These are phyloP conservation scores for Bacterosira constricta DNA, from an alignment of 108 stramenopile species.

Conservation along the genomic window DNA sequence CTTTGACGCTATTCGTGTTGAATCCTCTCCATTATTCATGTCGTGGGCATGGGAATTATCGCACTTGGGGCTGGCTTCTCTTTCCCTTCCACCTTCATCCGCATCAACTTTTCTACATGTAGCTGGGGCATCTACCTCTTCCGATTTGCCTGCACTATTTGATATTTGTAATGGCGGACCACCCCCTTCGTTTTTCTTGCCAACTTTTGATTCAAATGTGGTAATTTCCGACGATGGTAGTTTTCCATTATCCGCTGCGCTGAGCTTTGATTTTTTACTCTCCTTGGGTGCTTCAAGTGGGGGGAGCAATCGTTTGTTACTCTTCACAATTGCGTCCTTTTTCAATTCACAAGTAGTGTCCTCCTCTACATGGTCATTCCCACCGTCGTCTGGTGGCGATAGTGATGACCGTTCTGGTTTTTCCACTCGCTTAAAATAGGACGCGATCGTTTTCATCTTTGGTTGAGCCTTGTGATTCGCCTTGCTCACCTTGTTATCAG, in stretches of 20 bases:
- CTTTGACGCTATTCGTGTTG: not conserved
- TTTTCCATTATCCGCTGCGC: not conserved
- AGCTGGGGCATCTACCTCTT: not conserved
- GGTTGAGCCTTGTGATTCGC: not conserved
- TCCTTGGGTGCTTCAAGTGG: not conserved
- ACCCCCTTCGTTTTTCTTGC: not conserved
- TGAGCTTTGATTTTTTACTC: slow-evolving; percentile 3
- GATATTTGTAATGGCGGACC: not conserved
- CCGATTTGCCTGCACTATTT: not conserved
- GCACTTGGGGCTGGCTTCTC: not conserved
- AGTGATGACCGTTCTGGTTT: not conserved
- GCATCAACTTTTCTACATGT: not conserved
- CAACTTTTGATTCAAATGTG: slow-evolving; percentile 1
- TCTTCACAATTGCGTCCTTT: not conserved
- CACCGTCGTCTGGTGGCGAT: too few relatives aligned
- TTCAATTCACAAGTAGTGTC: not conserved
- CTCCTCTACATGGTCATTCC: not conserved
- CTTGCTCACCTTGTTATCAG: not conserved
- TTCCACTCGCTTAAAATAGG: not conserved
- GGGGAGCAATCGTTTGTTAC: not conserved
- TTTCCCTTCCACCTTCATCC: not conserved
- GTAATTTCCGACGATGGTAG: not conserved
- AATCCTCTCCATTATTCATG: not conserved
- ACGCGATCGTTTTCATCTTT: not conserved
- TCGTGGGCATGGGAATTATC: not conserved